A percentile compares a stretch with the other conserved stretches of the same genome.
Evolutionary conservation across 1,139 yeast species (phyloP).

Genomic region (Hyphopichia burtonii): DNA sequence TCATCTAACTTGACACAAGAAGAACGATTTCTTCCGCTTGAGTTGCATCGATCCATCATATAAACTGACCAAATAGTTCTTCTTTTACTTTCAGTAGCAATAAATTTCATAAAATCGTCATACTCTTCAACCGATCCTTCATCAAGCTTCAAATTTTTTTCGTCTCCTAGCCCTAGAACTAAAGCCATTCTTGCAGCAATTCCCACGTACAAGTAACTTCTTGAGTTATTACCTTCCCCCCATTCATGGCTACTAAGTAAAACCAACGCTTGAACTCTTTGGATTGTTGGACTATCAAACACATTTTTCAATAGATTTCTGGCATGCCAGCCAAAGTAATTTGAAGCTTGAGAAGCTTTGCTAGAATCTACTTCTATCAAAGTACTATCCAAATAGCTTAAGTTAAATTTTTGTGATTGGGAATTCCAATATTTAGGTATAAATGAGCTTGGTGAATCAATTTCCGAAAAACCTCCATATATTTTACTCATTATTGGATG

Average conservation of each 20-base stretch:
- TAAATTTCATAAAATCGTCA: slow-evolving; percentile 12
- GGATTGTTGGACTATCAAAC: slow-evolving; percentile 38
- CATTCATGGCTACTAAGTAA: slow-evolving; percentile 41
- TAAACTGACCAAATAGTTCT: slow-evolving; percentile 41
- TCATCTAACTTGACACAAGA: slow-evolving; percentile 28
- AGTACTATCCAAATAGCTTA: neutral
- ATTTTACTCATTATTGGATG: slow-evolving; percentile 26
- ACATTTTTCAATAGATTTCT: slow-evolving; percentile 25
- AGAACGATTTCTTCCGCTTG: slow-evolving; percentile 34
- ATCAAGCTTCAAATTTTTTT: slow-evolving; percentile 12
- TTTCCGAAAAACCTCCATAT: slow-evolving; percentile 32
- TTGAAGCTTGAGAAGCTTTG: slow-evolving; percentile 29
- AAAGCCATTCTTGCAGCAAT: slow-evolving; percentile 41
- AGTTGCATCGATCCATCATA: slow-evolving; percentile 43
- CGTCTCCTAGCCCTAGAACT: slow-evolving; percentile 33
- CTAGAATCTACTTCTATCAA: neutral
- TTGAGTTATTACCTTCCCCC: slow-evolving; percentile 39
- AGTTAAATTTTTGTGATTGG: neutral
- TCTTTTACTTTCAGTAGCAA: slow-evolving; percentile 28
- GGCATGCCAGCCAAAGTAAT: slow-evolving; percentile 41
- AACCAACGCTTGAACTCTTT: slow-evolving; percentile 34
- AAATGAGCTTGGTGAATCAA: slow-evolving; percentile 21
- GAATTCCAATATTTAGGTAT: slow-evolving; percentile 13
- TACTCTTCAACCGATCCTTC: slow-evolving; percentile 11
- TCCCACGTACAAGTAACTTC: slow-evolving; percentile 37